Base-by-base conservation (phyloP, 495 filamentous ascomycete genomes). In the Hypomontagnella submonticulosa region DNA sequence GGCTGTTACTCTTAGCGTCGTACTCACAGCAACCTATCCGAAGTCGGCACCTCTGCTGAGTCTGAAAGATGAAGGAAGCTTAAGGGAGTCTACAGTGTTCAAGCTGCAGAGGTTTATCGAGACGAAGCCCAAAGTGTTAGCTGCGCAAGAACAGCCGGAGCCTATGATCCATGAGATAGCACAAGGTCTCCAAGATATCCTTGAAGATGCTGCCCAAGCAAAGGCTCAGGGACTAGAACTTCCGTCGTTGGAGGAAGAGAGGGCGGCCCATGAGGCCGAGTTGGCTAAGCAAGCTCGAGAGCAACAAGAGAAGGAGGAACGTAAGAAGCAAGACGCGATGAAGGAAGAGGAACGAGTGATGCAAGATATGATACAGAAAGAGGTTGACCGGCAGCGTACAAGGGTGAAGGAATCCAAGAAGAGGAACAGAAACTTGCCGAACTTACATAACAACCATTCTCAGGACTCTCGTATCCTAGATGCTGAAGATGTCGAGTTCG, bases 141-240 rank as follows among this genome's bases (percentile, higher is more conserved):
- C 79, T 4, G 62, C 67, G 30, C 78, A 73, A 44, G 80, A 82
- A 32, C 66, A 92, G 13, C 90, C 89, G 2, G 85, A 89, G 61
- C 89, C 92, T 48, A 97, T 99, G 93, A 92, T 99, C 10, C 89
- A 91, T 74, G 90, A 92, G 57, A 83, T 99, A 36, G 90, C 91
- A 7, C 85, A 89, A 47, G 87, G 88, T 4, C 88, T 97, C 42
- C 88, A 91, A 59, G 95, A 98, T 62, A 86, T 93, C 13, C 79
- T 99, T 15, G 93, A 98, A 72, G 91, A 96, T 76, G 92, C 90
- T 15, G 89, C 91, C 7, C 82, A 89, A 66, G 85, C 86, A 23
- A 88, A 88, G 61, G 89, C 87, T 42, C 84, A 88, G 47, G 87
- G 89, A 12, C 80, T 86, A 53, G 84, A 92, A 47, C 76, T 97